phyloP scores from a whole-genome alignment of 2,329 filamentous ascomycete genomes.

The Zasmidium cellare region DNA sequence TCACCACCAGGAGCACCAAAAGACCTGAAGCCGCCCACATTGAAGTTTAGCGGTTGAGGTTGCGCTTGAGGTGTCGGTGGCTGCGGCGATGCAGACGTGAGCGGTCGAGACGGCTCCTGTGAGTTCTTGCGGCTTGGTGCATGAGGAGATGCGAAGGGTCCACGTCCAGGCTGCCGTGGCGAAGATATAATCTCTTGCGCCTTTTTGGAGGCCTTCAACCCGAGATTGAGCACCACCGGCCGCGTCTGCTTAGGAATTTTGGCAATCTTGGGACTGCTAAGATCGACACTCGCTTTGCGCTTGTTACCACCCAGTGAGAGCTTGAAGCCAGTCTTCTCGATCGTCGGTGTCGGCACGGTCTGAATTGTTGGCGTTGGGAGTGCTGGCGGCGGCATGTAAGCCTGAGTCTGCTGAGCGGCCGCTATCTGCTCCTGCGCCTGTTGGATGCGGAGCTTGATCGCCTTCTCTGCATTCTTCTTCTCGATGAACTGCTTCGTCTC shows the following conservation, averaged over 20 bases:
- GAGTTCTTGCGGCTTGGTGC: neutral
- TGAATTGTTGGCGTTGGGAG: constrained; percentile 1
- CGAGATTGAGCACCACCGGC: constrained; percentile 13
- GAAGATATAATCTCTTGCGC: constrained; percentile 22
- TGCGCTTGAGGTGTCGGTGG: neutral
- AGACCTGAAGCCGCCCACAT: constrained; percentile 29
- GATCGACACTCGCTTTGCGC: constrained; percentile 27
- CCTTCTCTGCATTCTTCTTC: constrained; percentile 9
- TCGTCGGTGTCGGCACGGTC: constrained; percentile 10
- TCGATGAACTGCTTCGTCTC: constrained; percentile 5
- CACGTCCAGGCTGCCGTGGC: constrained; percentile 14
- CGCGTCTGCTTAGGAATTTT: constrained; percentile 26
- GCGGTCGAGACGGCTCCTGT: constrained; percentile 8
- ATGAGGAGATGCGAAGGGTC: neutral
- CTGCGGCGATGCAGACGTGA: neutral
- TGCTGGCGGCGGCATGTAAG: constrained; percentile 16
- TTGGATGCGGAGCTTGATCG: constrained; percentile 12
- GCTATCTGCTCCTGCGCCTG: constrained; percentile 14
- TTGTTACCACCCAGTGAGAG: constrained; percentile 27
- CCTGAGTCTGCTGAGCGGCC: constrained; percentile 11
- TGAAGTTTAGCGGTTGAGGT: constrained; percentile 20
- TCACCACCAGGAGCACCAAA: constrained; percentile 11
- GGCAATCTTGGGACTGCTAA: constrained; percentile 26
- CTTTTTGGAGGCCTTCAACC: constrained; percentile 15
- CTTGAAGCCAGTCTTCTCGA: constrained; percentile 28